Evolutionary conservation across 257 asterid genomes (phyloP).

Genomic region (Nicotiana paniculata): DNA sequence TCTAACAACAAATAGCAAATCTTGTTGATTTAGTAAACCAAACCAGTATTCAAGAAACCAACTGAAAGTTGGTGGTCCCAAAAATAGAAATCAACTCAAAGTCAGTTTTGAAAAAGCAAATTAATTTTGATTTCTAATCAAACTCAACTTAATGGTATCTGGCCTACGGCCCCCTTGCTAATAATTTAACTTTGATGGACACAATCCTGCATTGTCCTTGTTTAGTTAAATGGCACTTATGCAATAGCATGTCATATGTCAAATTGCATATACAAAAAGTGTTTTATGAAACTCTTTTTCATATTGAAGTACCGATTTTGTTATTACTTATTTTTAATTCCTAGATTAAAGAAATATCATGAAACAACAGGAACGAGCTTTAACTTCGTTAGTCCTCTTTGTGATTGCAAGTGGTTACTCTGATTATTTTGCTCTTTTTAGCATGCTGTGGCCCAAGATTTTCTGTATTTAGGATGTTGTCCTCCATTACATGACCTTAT

Average conservation of each 20-base stretch:
- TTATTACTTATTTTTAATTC: background rate
- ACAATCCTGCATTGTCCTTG: background rate
- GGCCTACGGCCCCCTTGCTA: background rate
- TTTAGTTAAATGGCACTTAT: background rate
- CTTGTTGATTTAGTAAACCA: background rate
- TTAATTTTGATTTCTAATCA: background rate
- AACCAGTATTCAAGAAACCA: background rate
- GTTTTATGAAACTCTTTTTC: background rate
- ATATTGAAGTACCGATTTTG: background rate
- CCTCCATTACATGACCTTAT: background rate
- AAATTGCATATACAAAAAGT: background rate
- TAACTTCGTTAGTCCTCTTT: background rate
- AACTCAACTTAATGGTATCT: background rate
- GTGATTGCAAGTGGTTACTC: conserved; percentile 2
- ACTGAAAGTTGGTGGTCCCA: background rate
- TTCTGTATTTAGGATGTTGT: background rate
- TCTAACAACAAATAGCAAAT: background rate
- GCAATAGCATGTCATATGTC: background rate
- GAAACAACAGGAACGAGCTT: background rate
- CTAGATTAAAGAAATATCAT: background rate
- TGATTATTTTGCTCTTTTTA: background rate
- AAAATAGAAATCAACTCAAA: background rate
- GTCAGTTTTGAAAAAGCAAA: background rate
- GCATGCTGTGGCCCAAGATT: background rate
- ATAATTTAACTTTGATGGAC: background rate